A percentile compares a stretch with the other conserved stretches of the same genome.
phyloP scores from a whole-genome alignment of 768 basidiomycete species.

The Boletus pseudopeckii region DNA sequence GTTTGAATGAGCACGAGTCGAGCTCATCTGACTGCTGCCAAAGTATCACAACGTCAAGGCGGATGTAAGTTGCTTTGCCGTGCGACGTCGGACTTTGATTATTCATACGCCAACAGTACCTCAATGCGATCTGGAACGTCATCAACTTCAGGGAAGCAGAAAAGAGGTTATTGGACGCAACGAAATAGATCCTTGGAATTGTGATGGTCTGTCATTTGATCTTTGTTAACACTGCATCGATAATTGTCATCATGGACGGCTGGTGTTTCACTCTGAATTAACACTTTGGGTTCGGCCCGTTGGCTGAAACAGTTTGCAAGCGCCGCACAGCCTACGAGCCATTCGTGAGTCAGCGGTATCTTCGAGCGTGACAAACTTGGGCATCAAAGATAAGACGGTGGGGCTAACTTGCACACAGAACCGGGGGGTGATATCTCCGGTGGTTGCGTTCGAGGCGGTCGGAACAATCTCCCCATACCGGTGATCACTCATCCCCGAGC shows the following conservation, averaged over 20 bases:
- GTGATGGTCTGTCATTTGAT: neutral
- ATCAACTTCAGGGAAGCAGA: slow-evolving; percentile 96
- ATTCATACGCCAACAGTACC: slow-evolving; percentile 56
- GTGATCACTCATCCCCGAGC: neutral
- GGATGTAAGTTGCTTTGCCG: slow-evolving; percentile 57
- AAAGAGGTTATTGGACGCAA: slow-evolving; percentile 42
- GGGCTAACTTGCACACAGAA: neutral
- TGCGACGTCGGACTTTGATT: neutral
- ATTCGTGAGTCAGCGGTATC: neutral
- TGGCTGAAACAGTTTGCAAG: neutral
- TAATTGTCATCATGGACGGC: neutral
- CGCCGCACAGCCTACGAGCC: neutral
- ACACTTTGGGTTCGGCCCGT: neutral
- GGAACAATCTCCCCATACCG: neutral
- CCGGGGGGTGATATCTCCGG: neutral
- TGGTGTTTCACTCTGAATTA: neutral
- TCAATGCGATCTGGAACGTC: slow-evolving; percentile 93
- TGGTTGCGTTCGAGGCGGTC: neutral
- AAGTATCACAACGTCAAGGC: slow-evolving; percentile 92
- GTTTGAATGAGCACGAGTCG: neutral
- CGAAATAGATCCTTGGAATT: slow-evolving; percentile 20
- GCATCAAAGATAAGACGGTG: neutral
- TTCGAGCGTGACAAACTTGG: neutral
- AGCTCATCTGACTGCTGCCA: slow-evolving; percentile 12
- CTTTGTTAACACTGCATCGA: slow-evolving; percentile 5